Evolutionary conservation across 2,329 filamentous ascomycete species (phyloP), one percentile per base, ranked within the genome.

Genomic region (Neocatenulostroma microsporum): DNA sequence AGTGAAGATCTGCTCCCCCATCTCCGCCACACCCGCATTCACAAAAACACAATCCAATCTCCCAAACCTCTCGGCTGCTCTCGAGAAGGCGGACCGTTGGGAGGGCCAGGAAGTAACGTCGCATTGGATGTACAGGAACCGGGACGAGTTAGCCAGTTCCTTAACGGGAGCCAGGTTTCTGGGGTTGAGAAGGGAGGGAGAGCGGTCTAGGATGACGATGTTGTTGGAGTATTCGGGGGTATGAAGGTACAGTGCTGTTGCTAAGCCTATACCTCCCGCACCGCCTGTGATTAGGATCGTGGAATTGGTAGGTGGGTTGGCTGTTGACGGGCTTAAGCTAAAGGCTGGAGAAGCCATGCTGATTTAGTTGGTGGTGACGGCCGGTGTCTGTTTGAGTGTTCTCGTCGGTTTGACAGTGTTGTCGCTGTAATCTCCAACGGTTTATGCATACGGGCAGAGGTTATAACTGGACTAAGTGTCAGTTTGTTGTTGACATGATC

Each of bases 1-100:
- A 4, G 57, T 62, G 56, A 70, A 72, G 51, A 72, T 69, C 42
- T 70, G 67, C 30, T 71, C 67, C 26, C 57, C 57, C 32, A 66
- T 58, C 43, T 72, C 68, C 19, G 63, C 58, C 17, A 71, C 64
- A 0, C 68, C 68, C 3, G 68, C 68, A 35, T 71, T 71, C 30
- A 70, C 63, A 44, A 68, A 72, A 12, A 71, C 66, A 24, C 54
- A 55, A 36, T 68, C 64, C 27, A 71, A 63, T 8, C 57, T 53
- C 5, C 62, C 61, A 49, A 70, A 70, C 19, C 60, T 60, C 5
- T 50, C 34, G 34, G 63, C 48, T 2, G 60, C 64, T 5, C 51
- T 51, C 41, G 62, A 58, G 47, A 71, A 72, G 12, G 60, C 67
- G 1, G 56, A 54, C 19, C 67, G 57, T 49, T 70, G 68, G 3